phyloP scores from a whole-genome alignment of 305 asterid species.

The Euphrasia arctica region DNA sequence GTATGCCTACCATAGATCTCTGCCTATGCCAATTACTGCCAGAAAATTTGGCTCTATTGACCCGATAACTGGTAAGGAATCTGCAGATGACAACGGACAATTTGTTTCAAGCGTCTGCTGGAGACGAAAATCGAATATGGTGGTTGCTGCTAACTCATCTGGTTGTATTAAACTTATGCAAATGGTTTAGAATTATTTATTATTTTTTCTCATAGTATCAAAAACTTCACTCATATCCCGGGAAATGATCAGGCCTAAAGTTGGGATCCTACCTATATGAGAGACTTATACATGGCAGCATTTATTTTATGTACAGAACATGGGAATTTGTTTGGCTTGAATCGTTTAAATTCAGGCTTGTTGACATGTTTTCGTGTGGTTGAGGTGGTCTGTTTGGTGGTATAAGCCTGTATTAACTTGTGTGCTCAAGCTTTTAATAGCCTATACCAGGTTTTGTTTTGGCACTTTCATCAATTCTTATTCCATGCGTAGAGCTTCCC shows the following conservation, averaged over 20 bases:
- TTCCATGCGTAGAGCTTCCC: no score
- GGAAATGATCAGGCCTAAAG: not conserved
- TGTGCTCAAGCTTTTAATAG: slow-evolving; percentile 13
- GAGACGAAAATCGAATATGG: slow-evolving; percentile 82
- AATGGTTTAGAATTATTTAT: slow-evolving; percentile 46
- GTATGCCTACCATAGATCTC: slow-evolving; percentile 66
- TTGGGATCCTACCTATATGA: not conserved
- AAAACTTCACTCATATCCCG: not conserved
- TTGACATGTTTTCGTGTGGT: slow-evolving; percentile 21
- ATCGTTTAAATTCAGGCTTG: slow-evolving; percentile 26
- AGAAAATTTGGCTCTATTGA: slow-evolving; percentile 82
- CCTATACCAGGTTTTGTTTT: slow-evolving; percentile 4
- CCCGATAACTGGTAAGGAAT: slow-evolving; percentile 79
- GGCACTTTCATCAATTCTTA: no score
- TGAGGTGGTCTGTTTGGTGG: slow-evolving; percentile 25
- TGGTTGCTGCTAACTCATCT: slow-evolving; percentile 81
- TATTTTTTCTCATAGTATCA: not conserved
- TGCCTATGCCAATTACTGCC: slow-evolving; percentile 85
- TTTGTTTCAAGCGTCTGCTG: slow-evolving; percentile 95
- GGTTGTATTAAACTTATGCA: slow-evolving; percentile 83
- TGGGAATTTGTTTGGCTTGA: slow-evolving; percentile 3
- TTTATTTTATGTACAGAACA: not conserved
- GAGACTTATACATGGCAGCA: not conserved
- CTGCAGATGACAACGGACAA: slow-evolving; percentile 72
- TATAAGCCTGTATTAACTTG: slow-evolving; percentile 29